Evolutionary conservation across 257 asterid genomes (phyloP), one percentile per base, ranked within the genome.

Genomic region (Capsicum baccatum): DNA sequence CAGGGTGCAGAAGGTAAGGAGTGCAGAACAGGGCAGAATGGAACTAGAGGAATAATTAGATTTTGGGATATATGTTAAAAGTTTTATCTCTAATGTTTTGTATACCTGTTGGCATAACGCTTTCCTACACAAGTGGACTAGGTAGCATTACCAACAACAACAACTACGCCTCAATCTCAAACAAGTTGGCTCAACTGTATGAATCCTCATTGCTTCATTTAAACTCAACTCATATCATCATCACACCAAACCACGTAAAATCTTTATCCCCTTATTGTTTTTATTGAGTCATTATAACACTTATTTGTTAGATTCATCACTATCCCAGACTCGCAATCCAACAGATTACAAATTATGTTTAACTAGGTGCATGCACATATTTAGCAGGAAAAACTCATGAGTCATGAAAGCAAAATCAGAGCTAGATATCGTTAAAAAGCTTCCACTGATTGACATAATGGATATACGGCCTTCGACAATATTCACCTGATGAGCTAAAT

Each of bases 341-440:
- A 68, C 26, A 37, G 78, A 68, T 8, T 4, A 15, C 54, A 68
- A 39, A 39, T 37, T 76, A 1, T 67, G 80, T 48, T 48, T 73
- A 9, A 3, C 12, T 48, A 73, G 81, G 81, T 74, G 81, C 48
- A 76, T 76, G 52, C 39, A 33, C 26, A 26, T 52, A 52, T 3
- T 50, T 76, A 76, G 48, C 63, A 76, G 10, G 50, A 52, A 2
- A 13, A 76, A 15, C 81, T 21, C 81, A 76, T 52, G 62, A 76
- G 33, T 26, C 33, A 26, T 26, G 33, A 26, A 26, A 50, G 14
- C 81, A 76, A 13, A 21, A 8, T 26, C 21, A 14, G 26, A 76
- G 26, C 26, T 21, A 2, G 19, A 52, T 50, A 76, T 19, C 9
- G 5, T 13, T 76, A 76, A 10, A 26, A 26, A 2, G 33, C 33